phyloP scores from a whole-genome alignment of 345 rosid species.

The Salix brachista region DNA sequence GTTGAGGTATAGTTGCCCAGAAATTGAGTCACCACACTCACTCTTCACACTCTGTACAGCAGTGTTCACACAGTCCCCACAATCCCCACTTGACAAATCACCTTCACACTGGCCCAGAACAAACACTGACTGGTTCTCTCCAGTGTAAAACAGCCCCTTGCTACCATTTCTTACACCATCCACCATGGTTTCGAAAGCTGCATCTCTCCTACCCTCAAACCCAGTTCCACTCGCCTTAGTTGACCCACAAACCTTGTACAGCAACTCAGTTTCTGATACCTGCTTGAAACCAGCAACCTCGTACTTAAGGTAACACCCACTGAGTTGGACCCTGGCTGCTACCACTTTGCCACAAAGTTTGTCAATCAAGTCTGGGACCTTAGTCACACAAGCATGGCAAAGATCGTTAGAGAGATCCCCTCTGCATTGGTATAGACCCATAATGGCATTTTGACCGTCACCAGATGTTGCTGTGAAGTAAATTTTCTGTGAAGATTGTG shows the following conservation, averaged over 20 bases:
- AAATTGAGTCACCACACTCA: conserved; percentile 62
- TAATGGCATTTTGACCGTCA: conserved; percentile 44
- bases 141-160: conserved; percentile 45
- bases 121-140: conserved; percentile 40
- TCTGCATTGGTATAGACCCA: conserved; percentile 79
- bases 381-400: conserved; percentile 57
- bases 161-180: conserved; percentile 43
- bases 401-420: conserved; percentile 62
- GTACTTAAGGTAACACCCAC: conserved; percentile 62
- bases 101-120: conserved; percentile 90
- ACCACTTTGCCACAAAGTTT: conserved; percentile 56
- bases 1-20: conserved; percentile 64
- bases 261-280: conserved; percentile 42
- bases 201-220: conserved; percentile 39
- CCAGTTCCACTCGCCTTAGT: conserved; percentile 30
- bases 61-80: conserved; percentile 56
- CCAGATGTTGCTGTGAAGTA: conserved; percentile 54
- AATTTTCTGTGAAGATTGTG: conserved; percentile 49
- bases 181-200: conserved; percentile 45
- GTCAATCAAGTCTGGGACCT: conserved; percentile 39
- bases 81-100: conserved; percentile 54
- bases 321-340: conserved; percentile 67
- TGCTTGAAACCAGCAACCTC: conserved; percentile 56
- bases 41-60: conserved; percentile 47
- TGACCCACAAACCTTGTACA: conserved; percentile 59